Percentiles rank a stretch among this genome's conserved stretches.
These are phyloP conservation scores for Neoscytalidium dimidiatum DNA, from an alignment of 2,329 filamentous ascomycete genomes.

Conservation along the genomic window DNA sequence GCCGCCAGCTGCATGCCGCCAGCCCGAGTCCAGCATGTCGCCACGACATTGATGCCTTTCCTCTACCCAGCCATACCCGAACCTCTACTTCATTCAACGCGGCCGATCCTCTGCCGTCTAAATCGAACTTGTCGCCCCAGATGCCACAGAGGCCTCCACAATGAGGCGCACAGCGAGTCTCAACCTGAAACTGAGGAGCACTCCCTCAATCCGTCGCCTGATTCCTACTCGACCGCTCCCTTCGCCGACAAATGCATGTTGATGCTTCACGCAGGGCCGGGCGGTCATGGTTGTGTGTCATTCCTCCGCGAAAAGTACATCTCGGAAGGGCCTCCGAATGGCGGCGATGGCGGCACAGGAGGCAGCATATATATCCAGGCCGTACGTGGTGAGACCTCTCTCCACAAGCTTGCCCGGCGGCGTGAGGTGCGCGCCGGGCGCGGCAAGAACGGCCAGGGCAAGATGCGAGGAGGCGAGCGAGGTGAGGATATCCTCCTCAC, in stretches of 20 bases:
- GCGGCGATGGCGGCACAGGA: conserved; percentile 88
- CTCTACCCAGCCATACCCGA: conserved; percentile 46
- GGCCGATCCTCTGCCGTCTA: conserved; percentile 21
- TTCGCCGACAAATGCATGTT: conserved; percentile 87
- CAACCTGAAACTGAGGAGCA: conserved; percentile 40
- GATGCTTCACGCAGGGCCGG: conserved; percentile 74
- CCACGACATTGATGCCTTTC: conserved; percentile 44
- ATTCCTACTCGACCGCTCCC: conserved; percentile 78
- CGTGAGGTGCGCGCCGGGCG: conserved; percentile 73
- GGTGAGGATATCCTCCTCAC: conserved; percentile 86
- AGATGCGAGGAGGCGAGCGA: conserved; percentile 70
- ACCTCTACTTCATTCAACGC: conserved; percentile 21
- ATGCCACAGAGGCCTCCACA: conserved; percentile 31
- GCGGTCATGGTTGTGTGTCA: conserved; percentile 91
- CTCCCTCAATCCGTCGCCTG: conserved; percentile 73
- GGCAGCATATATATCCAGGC: conserved; percentile 95
- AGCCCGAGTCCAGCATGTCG: conserved; percentile 13
- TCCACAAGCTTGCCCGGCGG: conserved; percentile 85
- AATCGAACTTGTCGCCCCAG: conserved; percentile 27
- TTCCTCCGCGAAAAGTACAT: conserved; percentile 92
- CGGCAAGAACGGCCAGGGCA: conserved; percentile 78
- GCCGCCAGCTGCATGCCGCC: conserved; percentile 18
- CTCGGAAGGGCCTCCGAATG: conserved; percentile 86
- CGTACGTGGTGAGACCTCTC: conserved; percentile 82
- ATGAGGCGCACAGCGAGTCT: conserved; percentile 6